phyloP scores from a whole-genome alignment of 352 stramenopile genomes.

The Globisporangium recalcitrans region DNA sequence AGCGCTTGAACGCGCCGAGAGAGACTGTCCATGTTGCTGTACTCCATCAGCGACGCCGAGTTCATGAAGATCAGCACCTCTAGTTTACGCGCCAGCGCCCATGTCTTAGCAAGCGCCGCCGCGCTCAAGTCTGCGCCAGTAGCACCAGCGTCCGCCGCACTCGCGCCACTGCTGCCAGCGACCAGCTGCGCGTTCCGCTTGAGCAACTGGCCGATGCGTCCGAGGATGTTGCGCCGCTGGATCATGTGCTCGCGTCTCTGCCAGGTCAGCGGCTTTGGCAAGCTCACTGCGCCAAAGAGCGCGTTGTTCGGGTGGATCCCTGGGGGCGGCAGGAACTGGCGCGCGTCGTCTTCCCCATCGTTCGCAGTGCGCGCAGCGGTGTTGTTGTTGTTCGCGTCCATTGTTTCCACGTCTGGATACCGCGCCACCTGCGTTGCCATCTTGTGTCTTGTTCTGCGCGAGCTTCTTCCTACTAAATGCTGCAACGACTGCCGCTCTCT shows the following conservation, averaged over 20 bases:
- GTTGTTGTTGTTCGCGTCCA: slow-evolving; percentile 1
- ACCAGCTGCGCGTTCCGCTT: slow-evolving; percentile 49
- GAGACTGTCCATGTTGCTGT: slow-evolving; percentile 74
- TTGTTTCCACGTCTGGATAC: slow-evolving; percentile 3
- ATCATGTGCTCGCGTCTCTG: slow-evolving; percentile 66
- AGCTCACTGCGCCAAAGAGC: slow-evolving; percentile 52
- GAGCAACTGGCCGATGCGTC: slow-evolving; percentile 58
- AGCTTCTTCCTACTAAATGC: too few relatives aligned
- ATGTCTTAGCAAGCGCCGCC: slow-evolving; percentile 42
- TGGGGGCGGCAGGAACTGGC: slow-evolving; percentile 41
- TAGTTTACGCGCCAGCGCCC: slow-evolving; percentile 72
- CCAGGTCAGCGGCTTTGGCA: slow-evolving; percentile 82
- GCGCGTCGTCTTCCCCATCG: slow-evolving; percentile 4
- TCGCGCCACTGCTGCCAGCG: neutral
- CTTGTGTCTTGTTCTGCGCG: neutral
- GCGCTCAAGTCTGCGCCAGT: slow-evolving; percentile 1
- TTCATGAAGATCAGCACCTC: slow-evolving; percentile 82
- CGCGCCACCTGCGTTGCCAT: slow-evolving; percentile 10
- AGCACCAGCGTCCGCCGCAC: neutral
- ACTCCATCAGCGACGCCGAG: slow-evolving; percentile 77
- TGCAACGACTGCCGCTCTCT: too few relatives aligned
- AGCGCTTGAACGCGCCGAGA: slow-evolving; percentile 73
- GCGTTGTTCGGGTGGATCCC: slow-evolving; percentile 71
- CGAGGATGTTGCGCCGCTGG: slow-evolving; percentile 65
- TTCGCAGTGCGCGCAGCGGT: neutral